A percentile compares a stretch with the other conserved stretches of the same genome.
These are phyloP conservation scores for Fusarium siculi DNA, from an alignment of 2,329 filamentous ascomycete genomes.

Conservation along the genomic window DNA sequence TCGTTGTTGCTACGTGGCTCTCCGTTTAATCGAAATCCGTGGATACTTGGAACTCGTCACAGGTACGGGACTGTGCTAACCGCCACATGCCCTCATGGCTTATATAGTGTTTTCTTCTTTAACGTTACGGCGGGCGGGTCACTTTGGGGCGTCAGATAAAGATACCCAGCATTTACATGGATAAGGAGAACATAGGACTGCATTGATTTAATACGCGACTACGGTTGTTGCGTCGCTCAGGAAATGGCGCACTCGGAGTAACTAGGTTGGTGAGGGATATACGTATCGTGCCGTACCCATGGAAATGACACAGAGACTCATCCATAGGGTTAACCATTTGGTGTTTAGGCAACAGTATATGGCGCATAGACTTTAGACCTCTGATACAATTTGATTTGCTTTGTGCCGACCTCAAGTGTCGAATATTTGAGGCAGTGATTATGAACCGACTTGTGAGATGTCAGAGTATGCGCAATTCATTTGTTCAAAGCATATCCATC, in stretches of 20 bases:
- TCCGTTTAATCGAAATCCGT: not conserved
- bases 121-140: conserved; percentile 9
- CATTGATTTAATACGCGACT: conserved; percentile 30
- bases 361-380: conserved; percentile 29
- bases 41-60: not conserved
- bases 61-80: conserved; percentile 1
- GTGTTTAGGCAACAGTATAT: conserved; percentile 12
- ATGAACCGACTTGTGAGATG: not conserved
- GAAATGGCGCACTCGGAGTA: conserved; percentile 40
- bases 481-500: not conserved
- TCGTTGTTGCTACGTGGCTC: conserved; percentile 2
- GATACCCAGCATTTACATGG: conserved; percentile 46
- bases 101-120: conserved; percentile 20
- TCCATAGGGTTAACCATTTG: not conserved
- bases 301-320: conserved; percentile 1
- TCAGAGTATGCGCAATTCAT: not conserved
- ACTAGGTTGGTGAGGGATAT: conserved; percentile 13
- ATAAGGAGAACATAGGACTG: conserved; percentile 29
- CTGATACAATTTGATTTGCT: not conserved
- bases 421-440: not conserved
- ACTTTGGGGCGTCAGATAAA: conserved; percentile 31
- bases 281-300: not conserved
- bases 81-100: not conserved
- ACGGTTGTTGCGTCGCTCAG: conserved; percentile 13
- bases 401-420: not conserved